Evolutionary conservation across 2,329 filamentous ascomycete genomes (phyloP), one percentile per base, ranked within the genome.

Genomic region (Drechslerella coelobrocha): DNA sequence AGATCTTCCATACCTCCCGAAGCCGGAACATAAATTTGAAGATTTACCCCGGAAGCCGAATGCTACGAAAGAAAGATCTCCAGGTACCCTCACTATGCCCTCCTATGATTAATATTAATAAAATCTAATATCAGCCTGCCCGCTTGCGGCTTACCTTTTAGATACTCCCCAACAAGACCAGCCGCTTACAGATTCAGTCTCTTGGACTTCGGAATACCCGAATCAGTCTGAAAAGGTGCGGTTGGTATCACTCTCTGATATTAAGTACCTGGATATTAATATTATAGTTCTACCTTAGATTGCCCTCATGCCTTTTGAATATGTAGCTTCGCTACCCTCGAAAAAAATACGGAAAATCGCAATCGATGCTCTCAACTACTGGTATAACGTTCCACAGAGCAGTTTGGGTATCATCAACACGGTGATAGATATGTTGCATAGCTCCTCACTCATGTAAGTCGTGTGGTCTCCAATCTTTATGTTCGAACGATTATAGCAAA

Each of bases 321-420:
- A 61, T n/a, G 31, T 61, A 12, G 19, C 23, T 24, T 53, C 59
- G 1, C 7, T 61, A n/a, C 59, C 59, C 19, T 61, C 59, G 8
- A 63, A 63, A 27, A 29, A 41, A 3, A 51, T 63, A 9, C 41
- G 61, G 4, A 48, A 57, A 9, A 8, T 50, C 4, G 51, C 43
- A 5, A 55, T 63, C 29, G 61, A 63, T 1, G 61, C 61, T 21
- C 61, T 63, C 6, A 52, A 63, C 34, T n/a, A 59, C 24, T 60
- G 61, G 61, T 66, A 59, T 19, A 45, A 21, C 5, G 61, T 60
- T 1, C 61, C 61, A 6, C 24, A 31, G n/a, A 7, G 14, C 3
- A 52, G 53, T 6, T 1, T 60, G 23, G 27, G 31, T 1, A 39
- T 54, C 10, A 60, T 60, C 19, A 60, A 8, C 23, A 19, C 31